Conservation (phyloP, 2,329 filamentous ascomycete species). For the Fusarium sp. region DNA sequence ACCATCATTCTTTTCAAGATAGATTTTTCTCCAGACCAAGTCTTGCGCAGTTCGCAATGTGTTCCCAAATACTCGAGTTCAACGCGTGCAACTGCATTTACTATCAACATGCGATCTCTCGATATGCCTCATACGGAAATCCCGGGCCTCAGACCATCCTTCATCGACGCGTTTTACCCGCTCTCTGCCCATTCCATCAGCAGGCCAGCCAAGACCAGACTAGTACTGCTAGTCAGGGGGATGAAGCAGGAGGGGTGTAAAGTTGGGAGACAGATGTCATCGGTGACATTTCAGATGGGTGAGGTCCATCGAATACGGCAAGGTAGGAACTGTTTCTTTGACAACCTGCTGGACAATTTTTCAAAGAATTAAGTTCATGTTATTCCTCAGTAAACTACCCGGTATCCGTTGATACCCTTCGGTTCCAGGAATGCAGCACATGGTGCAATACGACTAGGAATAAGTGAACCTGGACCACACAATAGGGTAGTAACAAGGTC, state of each 20-base stretch:
- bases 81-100: constrained; percentile 88
- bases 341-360: fast-evolving
- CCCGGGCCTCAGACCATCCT: constrained; percentile 77
- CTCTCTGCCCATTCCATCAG: constrained; percentile 87
- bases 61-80: constrained; percentile 58
- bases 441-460: constrained; percentile 1
- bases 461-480: not conserved
- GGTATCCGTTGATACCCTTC: constrained; percentile 1
- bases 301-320: constrained; percentile 5
- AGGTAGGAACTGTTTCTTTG: not conserved
- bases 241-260: not conserved
- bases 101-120: constrained; percentile 85
- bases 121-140: constrained; percentile 79
- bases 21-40: not conserved
- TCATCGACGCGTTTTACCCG: constrained; percentile 48
- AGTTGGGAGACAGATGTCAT: not conserved
- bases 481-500: not conserved
- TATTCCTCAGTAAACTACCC: not conserved
- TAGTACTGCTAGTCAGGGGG: not conserved
- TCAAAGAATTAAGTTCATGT: not conserved
- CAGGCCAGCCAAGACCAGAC: constrained; percentile 28
- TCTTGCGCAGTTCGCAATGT: not conserved
- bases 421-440: not conserved
- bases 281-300: constrained; percentile 1
- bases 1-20: not conserved